These are phyloP conservation scores for Pseudodiploospora longispora DNA, from an alignment of 2,329 filamentous ascomycete species.

Conservation along the genomic window DNA sequence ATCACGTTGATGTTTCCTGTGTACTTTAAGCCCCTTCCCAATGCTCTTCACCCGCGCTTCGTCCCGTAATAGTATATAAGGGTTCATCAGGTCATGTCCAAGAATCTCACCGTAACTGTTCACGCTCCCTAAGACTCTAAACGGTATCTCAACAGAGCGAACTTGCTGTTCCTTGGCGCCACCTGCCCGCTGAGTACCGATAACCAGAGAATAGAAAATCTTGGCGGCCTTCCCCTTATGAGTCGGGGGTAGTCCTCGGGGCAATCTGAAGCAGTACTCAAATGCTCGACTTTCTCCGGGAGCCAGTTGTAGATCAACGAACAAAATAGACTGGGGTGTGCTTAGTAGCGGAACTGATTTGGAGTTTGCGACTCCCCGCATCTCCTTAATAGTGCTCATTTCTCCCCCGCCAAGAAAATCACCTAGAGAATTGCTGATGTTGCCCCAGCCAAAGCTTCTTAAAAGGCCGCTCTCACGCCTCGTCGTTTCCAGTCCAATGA, in stretches of 20 bases:
- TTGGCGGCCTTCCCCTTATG: slow-evolving; percentile 92
- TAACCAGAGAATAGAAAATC: slow-evolving; percentile 81
- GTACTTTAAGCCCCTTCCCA: slow-evolving; percentile 16
- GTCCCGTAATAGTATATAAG: slow-evolving; percentile 83
- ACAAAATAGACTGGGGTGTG: slow-evolving; percentile 90
- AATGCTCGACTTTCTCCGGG: slow-evolving; percentile 86
- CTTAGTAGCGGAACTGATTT: slow-evolving; percentile 87
- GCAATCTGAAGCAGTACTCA: slow-evolving; percentile 78
- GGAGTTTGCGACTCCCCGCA: slow-evolving; percentile 79
- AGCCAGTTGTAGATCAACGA: slow-evolving; percentile 80
- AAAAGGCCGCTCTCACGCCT: slow-evolving; percentile 75
- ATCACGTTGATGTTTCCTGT: slow-evolving; percentile 18
- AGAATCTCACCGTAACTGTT: slow-evolving; percentile 82
- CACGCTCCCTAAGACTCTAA: slow-evolving; percentile 87
- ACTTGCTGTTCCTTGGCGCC: slow-evolving; percentile 73
- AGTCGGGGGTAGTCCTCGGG: slow-evolving; percentile 80
- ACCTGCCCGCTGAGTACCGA: slow-evolving; percentile 82
- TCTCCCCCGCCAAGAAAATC: slow-evolving; percentile 81
- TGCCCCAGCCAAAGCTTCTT: slow-evolving; percentile 79
- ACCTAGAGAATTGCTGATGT: slow-evolving; percentile 77
- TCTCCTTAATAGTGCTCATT: slow-evolving; percentile 89
- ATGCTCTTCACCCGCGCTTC: slow-evolving; percentile 57
- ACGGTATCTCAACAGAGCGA: slow-evolving; percentile 84
- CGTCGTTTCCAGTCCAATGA: slow-evolving; percentile 67
- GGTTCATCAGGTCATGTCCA: slow-evolving; percentile 88